Percentiles rank a stretch among this genome's conserved stretches.
Conservation (phyloP, 2,329 filamentous ascomycete genomes). For the Onygenales sp. region DNA sequence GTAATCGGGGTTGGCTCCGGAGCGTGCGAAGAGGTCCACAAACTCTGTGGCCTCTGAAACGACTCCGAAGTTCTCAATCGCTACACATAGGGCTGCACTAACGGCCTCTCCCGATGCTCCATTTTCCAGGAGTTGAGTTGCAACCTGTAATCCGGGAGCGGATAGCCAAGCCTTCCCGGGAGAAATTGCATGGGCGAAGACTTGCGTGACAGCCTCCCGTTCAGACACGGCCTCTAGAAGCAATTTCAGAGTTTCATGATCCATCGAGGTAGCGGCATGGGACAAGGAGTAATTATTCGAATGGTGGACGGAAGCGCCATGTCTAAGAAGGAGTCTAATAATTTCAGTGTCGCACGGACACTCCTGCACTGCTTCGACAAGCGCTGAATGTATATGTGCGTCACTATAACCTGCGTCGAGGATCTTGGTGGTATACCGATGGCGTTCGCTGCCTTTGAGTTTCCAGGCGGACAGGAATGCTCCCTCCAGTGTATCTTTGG, state of each 20-base stretch:
- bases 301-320: slow-evolving; percentile 48
- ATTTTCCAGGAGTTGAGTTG: slow-evolving; percentile 37
- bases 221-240: slow-evolving; percentile 9
- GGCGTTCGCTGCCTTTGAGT: slow-evolving; percentile 1
- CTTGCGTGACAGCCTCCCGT: slow-evolving; percentile 6
- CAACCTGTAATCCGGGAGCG: slow-evolving; percentile 40
- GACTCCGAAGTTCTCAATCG: slow-evolving; percentile 36
- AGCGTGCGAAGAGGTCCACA: slow-evolving; percentile 26
- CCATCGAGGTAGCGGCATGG: slow-evolving; percentile 10
- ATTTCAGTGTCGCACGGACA: slow-evolving; percentile 19
- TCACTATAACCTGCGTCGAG: slow-evolving; percentile 13
- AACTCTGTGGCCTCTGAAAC: slow-evolving; percentile 33
- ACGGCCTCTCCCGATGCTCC: slow-evolving; percentile 27
- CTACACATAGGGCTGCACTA: slow-evolving; percentile 37
- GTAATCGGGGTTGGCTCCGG: slow-evolving; percentile 42
- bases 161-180: slow-evolving; percentile 34
- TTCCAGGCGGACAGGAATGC: slow-evolving; percentile 7
- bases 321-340: slow-evolving; percentile 41
- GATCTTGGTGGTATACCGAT: slow-evolving; percentile 13
- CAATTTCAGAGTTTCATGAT: slow-evolving; percentile 7
- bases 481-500: slow-evolving; percentile 6
- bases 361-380: slow-evolving; percentile 12
- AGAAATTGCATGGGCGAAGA: slow-evolving; percentile 9
- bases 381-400: slow-evolving; percentile 7
- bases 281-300: slow-evolving; percentile 45